A percentile compares a stretch with the other conserved stretches of the same genome.
Conservation (phyloP, 352 stramenopile genomes). For the Bremia lactucae region DNA sequence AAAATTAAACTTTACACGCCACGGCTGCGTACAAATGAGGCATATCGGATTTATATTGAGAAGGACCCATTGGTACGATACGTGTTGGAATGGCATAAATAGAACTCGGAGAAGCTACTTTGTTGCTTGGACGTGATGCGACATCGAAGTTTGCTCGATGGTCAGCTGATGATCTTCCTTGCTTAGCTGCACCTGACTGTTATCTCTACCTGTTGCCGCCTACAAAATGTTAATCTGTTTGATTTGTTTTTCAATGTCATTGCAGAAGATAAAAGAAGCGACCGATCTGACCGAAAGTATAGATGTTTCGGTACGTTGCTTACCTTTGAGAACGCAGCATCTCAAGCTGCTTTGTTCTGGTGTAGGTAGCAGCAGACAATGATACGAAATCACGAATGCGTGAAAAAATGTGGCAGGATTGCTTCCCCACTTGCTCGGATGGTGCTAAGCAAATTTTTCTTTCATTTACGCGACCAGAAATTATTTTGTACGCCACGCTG, state of each 20-base stretch:
- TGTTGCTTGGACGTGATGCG: conserved; percentile 5
- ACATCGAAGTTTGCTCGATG: too few species aligned
- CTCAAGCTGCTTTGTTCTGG: too few species aligned
- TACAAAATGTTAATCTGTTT: too few species aligned
- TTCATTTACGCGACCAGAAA: conserved; percentile 55
- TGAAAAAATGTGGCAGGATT: conserved; percentile 70
- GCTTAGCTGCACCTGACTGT: too few species aligned
- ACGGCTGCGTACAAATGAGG: conserved; percentile 53
- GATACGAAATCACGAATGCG: conserved; percentile 39
- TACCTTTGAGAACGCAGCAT: too few species aligned
- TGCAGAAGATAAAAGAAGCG: conserved; percentile 12
- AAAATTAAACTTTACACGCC: conserved; percentile 45
- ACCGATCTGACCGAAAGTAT: conserved; percentile 6
- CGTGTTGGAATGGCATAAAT: neutral
- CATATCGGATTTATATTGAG: conserved; percentile 77
- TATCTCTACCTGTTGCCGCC: too few species aligned
- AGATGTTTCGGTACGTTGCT: too few species aligned
- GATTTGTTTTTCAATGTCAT: too few species aligned
- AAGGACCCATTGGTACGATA: conserved; percentile 51
- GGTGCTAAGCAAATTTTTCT: conserved; percentile 61
- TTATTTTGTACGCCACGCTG: conserved; percentile 75
- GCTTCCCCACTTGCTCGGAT: conserved; percentile 70
- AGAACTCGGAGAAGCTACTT: too few species aligned
- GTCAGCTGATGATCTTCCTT: too few species aligned
- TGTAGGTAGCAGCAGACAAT: conserved; percentile 28